Percentiles rank a stretch among this genome's conserved stretches.
These are phyloP conservation scores for Avena sativa DNA, from an alignment of 176 grass and related monocot species.

Conservation along the genomic window DNA sequence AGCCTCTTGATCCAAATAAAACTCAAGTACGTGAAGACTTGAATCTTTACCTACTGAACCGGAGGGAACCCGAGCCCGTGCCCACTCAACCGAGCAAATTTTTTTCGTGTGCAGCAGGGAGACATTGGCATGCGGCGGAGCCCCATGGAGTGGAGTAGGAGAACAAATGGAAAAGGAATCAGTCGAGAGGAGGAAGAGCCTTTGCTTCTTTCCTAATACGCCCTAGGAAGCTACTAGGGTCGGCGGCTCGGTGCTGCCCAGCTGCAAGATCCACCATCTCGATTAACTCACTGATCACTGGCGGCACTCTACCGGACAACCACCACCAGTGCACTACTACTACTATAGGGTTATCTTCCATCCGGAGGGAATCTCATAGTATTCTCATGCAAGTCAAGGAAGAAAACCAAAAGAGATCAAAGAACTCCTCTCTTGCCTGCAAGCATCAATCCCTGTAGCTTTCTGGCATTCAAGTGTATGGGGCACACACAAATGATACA, in stretches of 20 bases:
- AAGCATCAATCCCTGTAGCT: not conserved
- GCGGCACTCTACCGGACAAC: not conserved
- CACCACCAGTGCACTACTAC: not conserved
- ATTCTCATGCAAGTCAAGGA: not conserved
- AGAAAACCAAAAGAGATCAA: not conserved
- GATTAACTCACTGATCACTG: constrained; percentile 23
- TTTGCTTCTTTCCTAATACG: not conserved
- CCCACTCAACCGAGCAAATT: too few species aligned
- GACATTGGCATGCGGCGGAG: constrained; percentile 35
- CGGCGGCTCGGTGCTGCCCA: too few species aligned
- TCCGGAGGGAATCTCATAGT: not conserved
- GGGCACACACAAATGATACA: too few species aligned
- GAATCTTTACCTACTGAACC: too few species aligned
- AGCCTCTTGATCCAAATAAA: not conserved
- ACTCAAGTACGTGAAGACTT: not conserved
- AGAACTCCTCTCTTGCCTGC: not conserved
- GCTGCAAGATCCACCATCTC: not conserved
- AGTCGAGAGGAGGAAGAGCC: constrained; percentile 48
- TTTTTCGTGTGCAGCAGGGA: too few species aligned
- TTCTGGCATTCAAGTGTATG: not conserved
- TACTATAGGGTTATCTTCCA: not conserved
- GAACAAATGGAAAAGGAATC: constrained; percentile 12
- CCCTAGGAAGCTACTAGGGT: too few species aligned
- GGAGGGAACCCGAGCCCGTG: too few species aligned
- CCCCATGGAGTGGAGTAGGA: not conserved